Percentiles rank a stretch among this genome's conserved stretches.
Conservation (phyloP, 2,329 filamentous ascomycete genomes). For the Venturia pyrina region DNA sequence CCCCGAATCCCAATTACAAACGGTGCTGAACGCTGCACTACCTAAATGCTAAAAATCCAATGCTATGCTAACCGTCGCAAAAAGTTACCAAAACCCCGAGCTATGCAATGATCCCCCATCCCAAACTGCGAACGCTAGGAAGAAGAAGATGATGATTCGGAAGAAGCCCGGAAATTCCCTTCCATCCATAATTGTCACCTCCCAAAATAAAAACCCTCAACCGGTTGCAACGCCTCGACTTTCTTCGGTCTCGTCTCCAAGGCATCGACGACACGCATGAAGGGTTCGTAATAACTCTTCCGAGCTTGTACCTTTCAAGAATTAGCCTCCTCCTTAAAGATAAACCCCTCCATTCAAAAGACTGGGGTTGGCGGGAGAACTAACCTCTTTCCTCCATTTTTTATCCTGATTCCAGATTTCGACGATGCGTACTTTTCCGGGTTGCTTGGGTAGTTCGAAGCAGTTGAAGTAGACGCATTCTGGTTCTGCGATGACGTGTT, state of each 20-base stretch:
- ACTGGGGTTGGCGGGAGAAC: background rate
- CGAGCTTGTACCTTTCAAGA: background rate
- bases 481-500: conserved; percentile 1
- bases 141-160: background rate
- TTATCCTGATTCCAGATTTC: conserved; percentile 2
- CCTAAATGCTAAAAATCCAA: background rate
- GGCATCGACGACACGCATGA: background rate
- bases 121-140: background rate
- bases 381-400: background rate
- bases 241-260: background rate
- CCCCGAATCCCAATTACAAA: too few relatives aligned
- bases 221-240: background rate
- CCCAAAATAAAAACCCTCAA: background rate
- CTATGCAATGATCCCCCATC: too few relatives aligned
- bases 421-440: background rate
- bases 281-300: background rate
- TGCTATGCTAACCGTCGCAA: background rate
- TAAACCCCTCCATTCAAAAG: too few relatives aligned
- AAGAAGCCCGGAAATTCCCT: background rate
- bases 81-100: background rate
- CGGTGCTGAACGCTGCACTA: too few relatives aligned
- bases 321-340: too few relatives aligned
- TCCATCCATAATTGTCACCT: conserved; percentile 2
- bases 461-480: conserved; percentile 7
- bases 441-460: background rate